Evolutionary conservation across 345 rosid genomes (phyloP).

Genomic region (Eutrema heterophyllum): DNA sequence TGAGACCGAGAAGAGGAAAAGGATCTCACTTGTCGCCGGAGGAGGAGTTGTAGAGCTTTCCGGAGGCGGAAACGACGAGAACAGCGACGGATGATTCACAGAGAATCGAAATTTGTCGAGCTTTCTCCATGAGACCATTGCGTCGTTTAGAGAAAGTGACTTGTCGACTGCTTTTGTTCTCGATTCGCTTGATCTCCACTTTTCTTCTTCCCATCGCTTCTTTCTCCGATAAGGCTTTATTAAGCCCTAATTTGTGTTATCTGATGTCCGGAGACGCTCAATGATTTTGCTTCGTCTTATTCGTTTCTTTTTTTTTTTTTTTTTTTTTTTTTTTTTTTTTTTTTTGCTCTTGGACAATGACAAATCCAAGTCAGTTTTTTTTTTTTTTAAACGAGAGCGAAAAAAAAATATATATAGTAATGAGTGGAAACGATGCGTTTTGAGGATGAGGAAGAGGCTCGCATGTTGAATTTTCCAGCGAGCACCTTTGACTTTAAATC

Average conservation of each 20-base stretch:
- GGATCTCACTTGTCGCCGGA: conserved; percentile 38
- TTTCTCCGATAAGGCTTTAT: neutral
- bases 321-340: neutral
- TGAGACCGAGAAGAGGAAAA: neutral
- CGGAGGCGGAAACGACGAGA: conserved; percentile 52
- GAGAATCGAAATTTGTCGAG: conserved; percentile 64
- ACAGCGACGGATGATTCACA: conserved; percentile 57
- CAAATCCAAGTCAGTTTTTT: no score
- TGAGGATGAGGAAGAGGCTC: no score
- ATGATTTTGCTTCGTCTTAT: neutral
- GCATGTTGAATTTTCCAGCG: no score
- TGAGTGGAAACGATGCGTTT: no score
- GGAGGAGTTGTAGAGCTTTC: conserved; percentile 49
- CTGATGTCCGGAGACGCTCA: neutral
- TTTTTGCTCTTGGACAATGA: no score
- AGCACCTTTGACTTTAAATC: no score
- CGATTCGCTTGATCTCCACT: conserved; percentile 63
- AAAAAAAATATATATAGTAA: no score
- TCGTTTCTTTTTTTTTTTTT: neutral
- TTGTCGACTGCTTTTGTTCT: conserved; percentile 58
- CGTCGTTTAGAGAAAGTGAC: conserved; percentile 67
- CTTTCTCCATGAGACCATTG: conserved; percentile 63
- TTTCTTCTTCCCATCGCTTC: conserved; percentile 49
- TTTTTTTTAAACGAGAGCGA: no score
- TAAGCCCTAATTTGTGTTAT: conserved; percentile 14